A percentile compares a stretch with the other conserved stretches of the same genome.
Conservation (phyloP, 768 basidiomycete species). For the Trametes maxima region DNA sequence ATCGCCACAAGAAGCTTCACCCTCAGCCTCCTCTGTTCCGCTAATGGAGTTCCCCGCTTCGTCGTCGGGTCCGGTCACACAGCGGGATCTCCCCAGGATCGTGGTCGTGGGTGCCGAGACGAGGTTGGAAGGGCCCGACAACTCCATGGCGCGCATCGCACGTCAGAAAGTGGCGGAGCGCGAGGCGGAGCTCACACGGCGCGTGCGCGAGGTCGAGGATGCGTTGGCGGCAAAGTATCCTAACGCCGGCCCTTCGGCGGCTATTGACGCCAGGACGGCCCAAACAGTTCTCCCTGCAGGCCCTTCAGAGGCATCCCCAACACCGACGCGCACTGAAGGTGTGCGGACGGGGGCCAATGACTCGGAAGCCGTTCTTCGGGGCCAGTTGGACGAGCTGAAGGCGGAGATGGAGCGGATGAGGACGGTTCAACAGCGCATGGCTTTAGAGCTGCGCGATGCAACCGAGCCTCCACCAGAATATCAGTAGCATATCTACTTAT, state of each 20-base stretch:
- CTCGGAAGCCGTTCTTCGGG: slow-evolving; percentile 1
- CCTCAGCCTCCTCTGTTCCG: slow-evolving; percentile 1
- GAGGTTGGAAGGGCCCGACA: slow-evolving; percentile 9
- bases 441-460: slow-evolving; percentile 5
- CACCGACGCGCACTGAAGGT: not conserved
- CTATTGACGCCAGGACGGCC: too few relatives aligned
- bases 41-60: slow-evolving; percentile 4
- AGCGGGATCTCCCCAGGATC: not conserved
- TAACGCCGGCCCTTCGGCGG: not conserved
- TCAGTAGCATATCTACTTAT: not conserved
- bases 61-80: not conserved
- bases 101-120: slow-evolving; percentile 7
- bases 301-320: not conserved
- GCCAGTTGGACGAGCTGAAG: slow-evolving; percentile 1
- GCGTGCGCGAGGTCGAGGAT: slow-evolving; percentile 6
- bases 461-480: slow-evolving; percentile 4
- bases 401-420: slow-evolving; percentile 6
- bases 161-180: slow-evolving; percentile 4
- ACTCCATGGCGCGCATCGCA: slow-evolving; percentile 13
- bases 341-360: not conserved
- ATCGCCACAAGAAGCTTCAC: not conserved
- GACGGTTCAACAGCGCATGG: slow-evolving; percentile 8
- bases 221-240: slow-evolving; percentile 2
- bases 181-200: slow-evolving; percentile 12
- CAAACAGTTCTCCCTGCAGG: not conserved